These are phyloP conservation scores for Erodium trifolium DNA, from an alignment of 441 rosid species.

Conservation along the genomic window DNA sequence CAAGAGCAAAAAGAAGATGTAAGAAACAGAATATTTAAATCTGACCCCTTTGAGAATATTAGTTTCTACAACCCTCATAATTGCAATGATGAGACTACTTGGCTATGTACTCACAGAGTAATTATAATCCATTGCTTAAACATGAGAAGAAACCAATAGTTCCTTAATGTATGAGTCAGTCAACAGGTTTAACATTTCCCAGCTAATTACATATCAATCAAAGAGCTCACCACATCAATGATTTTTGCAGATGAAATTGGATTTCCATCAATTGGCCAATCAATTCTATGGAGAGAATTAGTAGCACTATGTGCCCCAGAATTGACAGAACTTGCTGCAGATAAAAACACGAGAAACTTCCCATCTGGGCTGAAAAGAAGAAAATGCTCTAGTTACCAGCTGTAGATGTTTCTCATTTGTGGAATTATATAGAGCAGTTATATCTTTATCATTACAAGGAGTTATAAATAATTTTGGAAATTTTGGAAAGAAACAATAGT, in stretches of 20 bases:
- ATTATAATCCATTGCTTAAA: too few species aligned
- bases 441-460: neutral
- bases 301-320: constrained; percentile 74
- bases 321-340: constrained; percentile 68
- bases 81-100: too few species aligned
- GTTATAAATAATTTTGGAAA: neutral
- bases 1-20: too few species aligned
- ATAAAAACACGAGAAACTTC: constrained; percentile 63
- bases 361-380: constrained; percentile 71
- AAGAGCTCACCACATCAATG: constrained; percentile 60
- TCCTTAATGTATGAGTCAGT: too few species aligned
- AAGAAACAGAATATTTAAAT: too few species aligned
- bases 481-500: neutral
- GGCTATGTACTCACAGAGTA: too few species aligned
- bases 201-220: neutral
- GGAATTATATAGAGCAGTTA: neutral
- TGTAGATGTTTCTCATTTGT: neutral
- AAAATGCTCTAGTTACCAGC: constrained; percentile 15
- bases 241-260: constrained; percentile 33
- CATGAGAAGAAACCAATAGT: too few species aligned
- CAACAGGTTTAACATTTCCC: too few species aligned
- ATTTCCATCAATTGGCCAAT: constrained; percentile 63
- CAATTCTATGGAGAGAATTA: constrained; percentile 68
- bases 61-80: too few species aligned
- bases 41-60: too few species aligned